These are phyloP conservation scores for Exophiala spinifera DNA, from an alignment of 2,329 filamentous ascomycete species.

Conservation along the genomic window DNA sequence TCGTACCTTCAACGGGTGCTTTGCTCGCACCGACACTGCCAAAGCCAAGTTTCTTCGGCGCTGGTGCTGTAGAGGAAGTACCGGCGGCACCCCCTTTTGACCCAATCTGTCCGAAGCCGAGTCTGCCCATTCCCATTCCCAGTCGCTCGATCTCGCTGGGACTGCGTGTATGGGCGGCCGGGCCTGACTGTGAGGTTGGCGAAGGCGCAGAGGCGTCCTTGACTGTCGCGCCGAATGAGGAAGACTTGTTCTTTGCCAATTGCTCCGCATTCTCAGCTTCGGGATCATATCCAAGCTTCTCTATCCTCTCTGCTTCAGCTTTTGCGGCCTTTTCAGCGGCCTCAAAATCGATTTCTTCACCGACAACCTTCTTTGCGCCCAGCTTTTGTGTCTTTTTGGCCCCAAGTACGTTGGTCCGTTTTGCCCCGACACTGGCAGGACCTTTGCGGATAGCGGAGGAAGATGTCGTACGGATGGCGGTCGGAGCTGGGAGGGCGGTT, in stretches of 20 bases:
- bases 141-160: conserved; percentile 81
- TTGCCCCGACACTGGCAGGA: conserved; percentile 57
- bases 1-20: conserved; percentile 64
- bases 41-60: conserved; percentile 77
- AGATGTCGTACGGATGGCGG: conserved; percentile 70
- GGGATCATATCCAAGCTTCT: conserved; percentile 91
- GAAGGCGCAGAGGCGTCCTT: conserved; percentile 69
- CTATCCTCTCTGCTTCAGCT: conserved; percentile 94
- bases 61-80: conserved; percentile 46
- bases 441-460: conserved; percentile 80
- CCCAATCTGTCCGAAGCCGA: conserved; percentile 85
- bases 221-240: conserved; percentile 35
- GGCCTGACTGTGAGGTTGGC: conserved; percentile 60
- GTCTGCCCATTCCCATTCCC: conserved; percentile 79
- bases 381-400: conserved; percentile 81
- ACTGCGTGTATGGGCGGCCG: conserved; percentile 54
- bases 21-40: conserved; percentile 78
- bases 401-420: conserved; percentile 81
- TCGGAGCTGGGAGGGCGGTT: conserved; percentile 51
- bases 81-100: conserved; percentile 35
- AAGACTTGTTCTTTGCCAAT: conserved; percentile 37
- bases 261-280: conserved; percentile 68
- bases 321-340: conserved; percentile 96
- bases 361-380: conserved; percentile 85
- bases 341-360: conserved; percentile 87